Percentiles rank a stretch among this genome's conserved stretches.
Evolutionary conservation across 192 early-diverging fungal species (phyloP).

Genomic region (Podila minutissima): DNA sequence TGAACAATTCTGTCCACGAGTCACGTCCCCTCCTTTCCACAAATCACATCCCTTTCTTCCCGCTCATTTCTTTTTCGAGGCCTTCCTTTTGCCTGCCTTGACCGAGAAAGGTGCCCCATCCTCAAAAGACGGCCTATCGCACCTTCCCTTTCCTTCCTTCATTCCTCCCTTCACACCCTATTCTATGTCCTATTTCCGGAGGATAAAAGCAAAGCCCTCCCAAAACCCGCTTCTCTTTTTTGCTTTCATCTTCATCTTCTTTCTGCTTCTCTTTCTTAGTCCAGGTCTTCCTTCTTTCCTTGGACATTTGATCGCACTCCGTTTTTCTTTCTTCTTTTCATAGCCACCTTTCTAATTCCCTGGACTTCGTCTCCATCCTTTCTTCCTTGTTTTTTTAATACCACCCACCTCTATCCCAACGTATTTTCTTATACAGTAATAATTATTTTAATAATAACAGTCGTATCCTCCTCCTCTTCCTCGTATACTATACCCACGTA

Average conservation of each 20-base stretch:
- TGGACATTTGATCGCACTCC: neutral
- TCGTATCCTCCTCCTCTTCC: neutral
- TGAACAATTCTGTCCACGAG: too few species aligned
- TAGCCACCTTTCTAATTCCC: neutral
- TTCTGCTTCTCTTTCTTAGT: neutral
- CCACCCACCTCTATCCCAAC: neutral
- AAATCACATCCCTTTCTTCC: too few species aligned
- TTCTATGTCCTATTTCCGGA: too few species aligned
- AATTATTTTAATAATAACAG: neutral
- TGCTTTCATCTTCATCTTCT: neutral
- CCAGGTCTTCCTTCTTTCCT: neutral
- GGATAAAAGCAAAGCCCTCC: neutral
- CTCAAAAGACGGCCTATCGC: too few species aligned
- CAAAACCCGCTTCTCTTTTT: neutral
- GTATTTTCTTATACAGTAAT: neutral
- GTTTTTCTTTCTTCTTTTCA: neutral
- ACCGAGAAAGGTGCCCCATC: too few species aligned
- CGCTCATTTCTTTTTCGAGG: too few species aligned
- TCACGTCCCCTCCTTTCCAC: too few species aligned
- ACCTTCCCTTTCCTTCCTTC: too few species aligned
- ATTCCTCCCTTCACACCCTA: too few species aligned
- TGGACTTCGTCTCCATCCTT: neutral
- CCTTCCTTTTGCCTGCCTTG: too few species aligned
- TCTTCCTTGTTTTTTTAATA: neutral
- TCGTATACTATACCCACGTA: neutral